Evolutionary conservation across 148 eudicot genomes (phyloP), one percentile per base, ranked within the genome.

Genomic region (Cornus kousa): DNA sequence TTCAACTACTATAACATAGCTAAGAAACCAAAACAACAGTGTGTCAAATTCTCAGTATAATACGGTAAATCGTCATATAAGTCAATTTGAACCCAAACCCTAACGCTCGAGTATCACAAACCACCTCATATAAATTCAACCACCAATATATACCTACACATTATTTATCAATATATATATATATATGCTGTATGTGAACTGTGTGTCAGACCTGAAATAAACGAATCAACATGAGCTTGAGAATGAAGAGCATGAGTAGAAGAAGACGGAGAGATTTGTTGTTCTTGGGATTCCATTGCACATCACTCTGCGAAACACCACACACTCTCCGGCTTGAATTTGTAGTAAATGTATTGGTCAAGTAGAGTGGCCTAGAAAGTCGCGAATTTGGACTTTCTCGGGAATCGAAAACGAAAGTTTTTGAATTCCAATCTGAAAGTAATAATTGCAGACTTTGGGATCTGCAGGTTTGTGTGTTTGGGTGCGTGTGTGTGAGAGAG

Each of bases 251-350:
- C 5, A 11, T 17, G 3, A 72, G 60, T 2, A 1, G 74, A 22
- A 50, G 74, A 22, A 48, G 60, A 50, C 5, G 20, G 13, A 39
- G 73, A 37, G 19, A 39, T 23, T 11, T 19, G 9, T 12, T 72
- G 35, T 48, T 24, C 74, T 46, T 46, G 74, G n/a, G 74, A 46
- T 10, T 10, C 74, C 74, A 72, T 72, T 7, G 62, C 11, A 14
- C 7, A 5, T 22, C 74, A 14, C 24, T 9, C 28, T 20, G 55
- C 17, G 17, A 12, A 24, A 4, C 31, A 40, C 33, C 1, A 7
- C 35, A 13, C 62, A 10, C 62, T 39, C n/a, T 70, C 57, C 7
- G 19, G 20, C 1, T 13, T 57, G 62, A 8, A 70, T 23, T 46
- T 23, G 37, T 8, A 72, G 74, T 8, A 57, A 53, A 62, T n/a